Conservation (phyloP, 345 rosid species). For the Balakata baccata region DNA sequence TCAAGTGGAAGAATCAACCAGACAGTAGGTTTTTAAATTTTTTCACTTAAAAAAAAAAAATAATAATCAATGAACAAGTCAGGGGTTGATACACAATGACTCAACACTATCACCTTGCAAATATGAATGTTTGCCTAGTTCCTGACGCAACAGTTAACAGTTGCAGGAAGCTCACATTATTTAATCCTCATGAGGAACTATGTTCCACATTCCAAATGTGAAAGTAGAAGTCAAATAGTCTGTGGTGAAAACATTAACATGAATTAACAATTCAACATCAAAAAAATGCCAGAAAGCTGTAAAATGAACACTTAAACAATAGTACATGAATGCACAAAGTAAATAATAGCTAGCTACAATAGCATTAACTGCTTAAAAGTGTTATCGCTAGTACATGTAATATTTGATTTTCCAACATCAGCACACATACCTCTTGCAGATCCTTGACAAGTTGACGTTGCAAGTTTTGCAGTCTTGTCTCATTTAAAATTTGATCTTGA, state of each 20-base stretch:
- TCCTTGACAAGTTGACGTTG: slow-evolving; percentile 88
- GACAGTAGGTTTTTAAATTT: neutral
- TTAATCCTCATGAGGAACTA: neutral
- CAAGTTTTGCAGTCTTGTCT: slow-evolving; percentile 86
- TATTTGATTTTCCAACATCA: slow-evolving; percentile 9
- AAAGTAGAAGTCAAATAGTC: neutral
- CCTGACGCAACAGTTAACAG: neutral
- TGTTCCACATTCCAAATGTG: neutral
- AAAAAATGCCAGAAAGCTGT: neutral
- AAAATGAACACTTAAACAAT: neutral
- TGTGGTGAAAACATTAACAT: neutral
- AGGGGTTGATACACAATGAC: neutral
- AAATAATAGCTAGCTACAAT: neutral
- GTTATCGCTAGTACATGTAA: neutral
- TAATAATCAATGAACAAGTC: neutral
- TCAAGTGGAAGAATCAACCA: neutral
- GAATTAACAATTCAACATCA: neutral
- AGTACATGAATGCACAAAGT: neutral
- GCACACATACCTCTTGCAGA: slow-evolving; percentile 68
- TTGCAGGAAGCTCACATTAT: neutral
- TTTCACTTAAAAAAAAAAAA: neutral
- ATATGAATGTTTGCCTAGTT: neutral
- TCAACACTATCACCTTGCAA: neutral
- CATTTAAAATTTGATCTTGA: slow-evolving; percentile 90
- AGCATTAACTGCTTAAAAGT: neutral